Evolutionary conservation across 441 rosid genomes (phyloP), one percentile per base, ranked within the genome.

Genomic region (Croton laevigatus): DNA sequence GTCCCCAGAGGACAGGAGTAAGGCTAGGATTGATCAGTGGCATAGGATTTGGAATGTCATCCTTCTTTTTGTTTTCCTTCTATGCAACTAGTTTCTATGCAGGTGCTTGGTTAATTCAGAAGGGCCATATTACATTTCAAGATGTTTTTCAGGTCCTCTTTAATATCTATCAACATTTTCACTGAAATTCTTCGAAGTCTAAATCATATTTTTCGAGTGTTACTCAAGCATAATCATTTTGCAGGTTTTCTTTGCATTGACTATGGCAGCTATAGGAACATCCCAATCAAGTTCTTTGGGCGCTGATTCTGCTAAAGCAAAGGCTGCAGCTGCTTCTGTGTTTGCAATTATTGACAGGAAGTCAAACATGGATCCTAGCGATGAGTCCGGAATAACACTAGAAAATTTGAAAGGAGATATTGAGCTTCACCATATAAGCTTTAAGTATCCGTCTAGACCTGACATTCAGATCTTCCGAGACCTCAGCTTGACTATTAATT

Each of bases 181-280:
- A n/a, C 19, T 4, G 19, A 49, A 49, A 14, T 13, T 14, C 17
- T 14, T 14, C 17, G 19, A 17, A 49, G 54, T 49, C 9, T 44
- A 23, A 14, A 8, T 8, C 57, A 14, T 14, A 27, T 23, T 34
- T 62, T 42, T 55, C 17, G 54, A 38, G 32, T 20, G 37, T 14
- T 5, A 22, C 8, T 69, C 14, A 59, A 49, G 27, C 65, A 42
- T 58, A 48, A 32, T 36, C 65, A 9, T 38, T 65, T 62, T 75
- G 79, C 86, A 91, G 94, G 94, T 89, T 52, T 91, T 93, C 81
- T 89, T 89, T 71, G 85, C 89, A 59, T 76, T 91, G 60, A 83
- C 86, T 13, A 73, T 85, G 87, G 78, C 91, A 54, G 87, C 94
- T 11, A 34, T 82, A 0, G 88, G 91, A 61, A 74, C 91, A 32